phyloP scores from a whole-genome alignment of 352 stramenopile genomes.

The Pythium phragmiticola region DNA sequence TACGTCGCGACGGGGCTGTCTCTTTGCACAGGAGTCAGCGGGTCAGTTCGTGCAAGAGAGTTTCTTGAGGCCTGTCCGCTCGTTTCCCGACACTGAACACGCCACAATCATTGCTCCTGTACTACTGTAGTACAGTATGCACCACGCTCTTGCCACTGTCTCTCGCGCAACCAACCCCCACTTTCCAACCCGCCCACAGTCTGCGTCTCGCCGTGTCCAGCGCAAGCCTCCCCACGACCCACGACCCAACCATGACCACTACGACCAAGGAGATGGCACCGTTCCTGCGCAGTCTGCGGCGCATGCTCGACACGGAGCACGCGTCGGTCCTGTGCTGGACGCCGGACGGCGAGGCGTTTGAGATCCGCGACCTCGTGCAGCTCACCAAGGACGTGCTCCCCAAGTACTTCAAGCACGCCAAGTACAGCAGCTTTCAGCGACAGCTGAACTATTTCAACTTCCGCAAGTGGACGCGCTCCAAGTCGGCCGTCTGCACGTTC shows the following conservation, averaged over 20 bases:
- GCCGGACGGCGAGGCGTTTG: slow-evolving; percentile 28
- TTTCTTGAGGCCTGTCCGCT: not conserved
- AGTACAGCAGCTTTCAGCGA: slow-evolving; percentile 92
- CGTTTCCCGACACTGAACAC: no score
- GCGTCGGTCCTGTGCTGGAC: slow-evolving; percentile 28
- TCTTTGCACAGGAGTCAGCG: no score
- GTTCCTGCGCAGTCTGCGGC: slow-evolving; percentile 49
- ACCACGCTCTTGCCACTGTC: not conserved
- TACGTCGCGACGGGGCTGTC: no score
- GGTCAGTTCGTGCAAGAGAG: no score
- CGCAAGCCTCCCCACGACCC: not conserved
- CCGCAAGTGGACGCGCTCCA: slow-evolving; percentile 83
- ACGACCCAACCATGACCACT: not conserved
- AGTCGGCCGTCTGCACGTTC: slow-evolving; percentile 77
- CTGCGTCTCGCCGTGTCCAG: slow-evolving; percentile 7
- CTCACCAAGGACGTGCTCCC: slow-evolving; percentile 58
- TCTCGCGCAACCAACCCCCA: not conserved
- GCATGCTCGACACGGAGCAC: slow-evolving; percentile 50
- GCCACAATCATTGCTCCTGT: no score
- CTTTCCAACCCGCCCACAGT: not conserved
- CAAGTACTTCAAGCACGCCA: slow-evolving; percentile 94
- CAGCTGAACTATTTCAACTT: slow-evolving; percentile 96
- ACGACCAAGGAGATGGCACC: slow-evolving; percentile 27
- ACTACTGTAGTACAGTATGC: no score
- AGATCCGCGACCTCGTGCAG: slow-evolving; percentile 36